Base-by-base conservation (phyloP, 352 stramenopile species). In the Phytophthora pistaciae region DNA sequence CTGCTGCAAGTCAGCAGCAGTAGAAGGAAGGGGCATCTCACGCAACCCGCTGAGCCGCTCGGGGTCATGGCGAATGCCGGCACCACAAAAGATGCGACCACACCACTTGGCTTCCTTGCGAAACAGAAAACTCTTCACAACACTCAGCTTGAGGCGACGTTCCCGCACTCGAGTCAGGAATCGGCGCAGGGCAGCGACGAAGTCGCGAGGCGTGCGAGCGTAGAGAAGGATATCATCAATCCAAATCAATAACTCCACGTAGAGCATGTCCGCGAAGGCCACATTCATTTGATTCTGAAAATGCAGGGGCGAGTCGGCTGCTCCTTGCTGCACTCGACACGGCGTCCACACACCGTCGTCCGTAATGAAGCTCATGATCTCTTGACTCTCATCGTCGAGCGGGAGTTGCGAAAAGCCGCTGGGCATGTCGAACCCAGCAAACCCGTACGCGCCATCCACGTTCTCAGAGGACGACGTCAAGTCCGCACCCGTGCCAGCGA, bases 301-400 rank as follows among this genome's bases (percentile, higher is more conserved):
- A 36, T 72, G 49, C 0, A 64, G 18, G 4, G 65, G 18, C 0
- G 56, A 63, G 27, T 74, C 62, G 0, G 5, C 64, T 0, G 29
- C 42, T 20, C 60, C 63, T 53, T 69, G 67, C 0, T 48, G 46
- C 10, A 69, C 55, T 18, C 72, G 52, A 13, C 1, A 48, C 1
- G 56, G 60, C 7, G 68, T 75, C 25, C 56, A 78, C 0, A 77
- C 74, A 14, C n/a, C 60, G 6, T 73, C 33, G 10, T 75, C 61
- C 3, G 66, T 75, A 21, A 78, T 71, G 38, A 75, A 82, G n/a
- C 60, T 69, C 21, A 74, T 69, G 0, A 55, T 27, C 14, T 74
- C 58, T 11, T 75, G 70, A 40, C 56, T 72, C 2, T 66, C 64
- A 10, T 4, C 0, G 9, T 75, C 6, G 0, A 74, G 50, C 8